A percentile compares a stretch with the other conserved stretches of the same genome.
Evolutionary conservation across 257 asterid genomes (phyloP).

Genomic region (Eucommia ulmoides): DNA sequence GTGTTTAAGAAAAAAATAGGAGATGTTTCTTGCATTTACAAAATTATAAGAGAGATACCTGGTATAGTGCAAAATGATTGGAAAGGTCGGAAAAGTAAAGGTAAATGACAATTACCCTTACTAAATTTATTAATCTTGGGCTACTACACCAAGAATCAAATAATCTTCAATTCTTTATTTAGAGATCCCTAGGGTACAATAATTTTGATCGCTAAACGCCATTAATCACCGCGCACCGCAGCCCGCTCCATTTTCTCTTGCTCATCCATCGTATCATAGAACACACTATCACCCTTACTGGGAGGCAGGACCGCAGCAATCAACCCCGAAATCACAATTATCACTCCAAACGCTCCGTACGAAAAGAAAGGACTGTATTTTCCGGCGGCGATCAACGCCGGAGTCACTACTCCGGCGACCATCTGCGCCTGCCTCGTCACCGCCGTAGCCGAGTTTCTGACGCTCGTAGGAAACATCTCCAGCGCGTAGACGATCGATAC

Average conservation of each 20-base stretch:
- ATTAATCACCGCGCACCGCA: no score
- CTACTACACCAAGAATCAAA: no score
- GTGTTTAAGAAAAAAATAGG: no score
- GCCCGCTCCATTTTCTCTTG: not conserved
- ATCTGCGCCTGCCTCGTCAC: conserved; percentile 60
- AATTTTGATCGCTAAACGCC: no score
- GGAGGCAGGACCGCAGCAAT: not conserved
- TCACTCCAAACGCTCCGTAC: not conserved
- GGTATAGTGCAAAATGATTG: no score
- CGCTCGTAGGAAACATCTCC: conserved; percentile 69
- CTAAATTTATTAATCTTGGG: no score
- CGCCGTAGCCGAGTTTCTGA: conserved; percentile 64
- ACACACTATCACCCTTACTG: not conserved
- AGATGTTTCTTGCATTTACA: no score
- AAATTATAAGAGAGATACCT: no score
- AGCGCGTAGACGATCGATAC: conserved; percentile 35
- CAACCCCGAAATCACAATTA: not conserved
- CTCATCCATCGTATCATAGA: conserved; percentile 1
- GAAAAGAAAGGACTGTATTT: not conserved
- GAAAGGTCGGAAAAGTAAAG: no score
- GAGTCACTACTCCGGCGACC: conserved; percentile 41
- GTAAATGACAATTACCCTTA: no score
- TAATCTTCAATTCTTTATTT: no score
- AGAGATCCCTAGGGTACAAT: no score
- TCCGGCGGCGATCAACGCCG: conserved; percentile 32